Conservation (phyloP, 129 eudicot genomes). For the Flaveria brownii region DNA sequence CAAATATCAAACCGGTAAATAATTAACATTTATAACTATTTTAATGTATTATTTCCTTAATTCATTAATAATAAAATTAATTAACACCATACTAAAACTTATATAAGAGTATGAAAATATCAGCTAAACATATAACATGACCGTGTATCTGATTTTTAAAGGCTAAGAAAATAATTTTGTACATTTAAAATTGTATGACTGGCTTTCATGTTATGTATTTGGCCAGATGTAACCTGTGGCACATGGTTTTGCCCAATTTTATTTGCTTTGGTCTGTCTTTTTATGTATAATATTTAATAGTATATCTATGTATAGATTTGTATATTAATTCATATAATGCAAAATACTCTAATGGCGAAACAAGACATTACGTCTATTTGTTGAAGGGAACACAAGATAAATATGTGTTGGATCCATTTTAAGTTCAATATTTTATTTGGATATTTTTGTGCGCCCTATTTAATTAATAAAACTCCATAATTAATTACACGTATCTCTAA, state of each 20-base stretch:
- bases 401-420: background rate
- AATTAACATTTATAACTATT: too few relatives aligned
- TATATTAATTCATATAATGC: background rate
- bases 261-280: constrained; percentile 14
- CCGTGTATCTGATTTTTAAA: constrained; percentile 23
- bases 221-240: constrained; percentile 24
- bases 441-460: background rate
- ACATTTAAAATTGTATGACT: constrained; percentile 10
- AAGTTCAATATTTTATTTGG: background rate
- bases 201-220: background rate
- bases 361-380: background rate
- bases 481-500: background rate
- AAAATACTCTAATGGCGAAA: background rate
- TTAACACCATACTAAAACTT: constrained; percentile 17
- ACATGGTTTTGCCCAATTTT: constrained; percentile 33
- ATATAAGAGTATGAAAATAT: constrained; percentile 14
- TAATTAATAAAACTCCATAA: background rate
- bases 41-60: background rate
- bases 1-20: background rate
- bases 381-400: background rate
- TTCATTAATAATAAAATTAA: background rate
- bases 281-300: background rate
- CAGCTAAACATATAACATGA: constrained; percentile 30
- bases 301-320: background rate
- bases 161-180: constrained; percentile 26